Evolutionary conservation across 768 basidiomycete genomes (phyloP).

Genomic region (Kwoniella europaea): DNA sequence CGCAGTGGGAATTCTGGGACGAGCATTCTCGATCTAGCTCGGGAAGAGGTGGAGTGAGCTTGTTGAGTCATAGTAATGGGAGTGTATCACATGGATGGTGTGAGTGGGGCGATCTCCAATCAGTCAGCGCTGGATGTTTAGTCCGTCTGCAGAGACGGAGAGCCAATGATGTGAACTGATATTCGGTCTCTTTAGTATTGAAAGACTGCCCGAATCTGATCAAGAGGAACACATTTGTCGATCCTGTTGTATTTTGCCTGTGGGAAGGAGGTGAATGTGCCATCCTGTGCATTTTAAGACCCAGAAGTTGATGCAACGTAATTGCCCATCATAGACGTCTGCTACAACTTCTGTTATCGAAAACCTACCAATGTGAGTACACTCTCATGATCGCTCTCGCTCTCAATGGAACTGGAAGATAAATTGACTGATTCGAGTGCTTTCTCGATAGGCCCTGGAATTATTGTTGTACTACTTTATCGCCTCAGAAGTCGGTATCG

Average conservation of each 20-base stretch:
- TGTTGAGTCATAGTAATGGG: constrained; percentile 89
- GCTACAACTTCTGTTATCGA: constrained; percentile 86
- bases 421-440: constrained; percentile 9
- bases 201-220: constrained; percentile 75
- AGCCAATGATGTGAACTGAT: not conserved
- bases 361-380: constrained; percentile 67
- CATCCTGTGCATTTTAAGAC: not conserved
- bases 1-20: constrained; percentile 69
- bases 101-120: constrained; percentile 27
- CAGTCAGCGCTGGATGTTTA: not conserved
- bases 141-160: no score
- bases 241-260: constrained; percentile 80
- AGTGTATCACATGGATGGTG: constrained; percentile 85
- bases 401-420: not conserved
- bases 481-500: constrained; percentile 82
- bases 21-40: constrained; percentile 21
- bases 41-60: constrained; percentile 66
- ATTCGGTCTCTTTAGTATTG: constrained; percentile 61
- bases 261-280: constrained; percentile 85
- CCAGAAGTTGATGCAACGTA: not conserved
- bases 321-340: constrained; percentile 65
- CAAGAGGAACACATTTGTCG: constrained; percentile 81
- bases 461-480: constrained; percentile 86
- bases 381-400: not conserved
- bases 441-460: constrained; percentile 68